A percentile compares a stretch with the other conserved stretches of the same genome.
phyloP scores from a whole-genome alignment of 192 early-diverging fungal species.

The Endogone sp. region DNA sequence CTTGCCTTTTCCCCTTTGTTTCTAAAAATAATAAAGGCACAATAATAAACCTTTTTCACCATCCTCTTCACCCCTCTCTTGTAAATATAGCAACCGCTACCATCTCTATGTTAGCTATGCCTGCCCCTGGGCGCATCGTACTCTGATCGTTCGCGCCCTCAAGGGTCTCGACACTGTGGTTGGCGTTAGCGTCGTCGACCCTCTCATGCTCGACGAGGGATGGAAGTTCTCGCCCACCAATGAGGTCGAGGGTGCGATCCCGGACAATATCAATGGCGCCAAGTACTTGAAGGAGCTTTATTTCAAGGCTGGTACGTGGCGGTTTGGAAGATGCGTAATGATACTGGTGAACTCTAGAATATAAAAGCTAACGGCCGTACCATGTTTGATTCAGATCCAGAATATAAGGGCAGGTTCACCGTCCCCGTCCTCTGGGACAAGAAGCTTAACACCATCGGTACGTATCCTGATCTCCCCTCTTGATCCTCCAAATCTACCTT shows the following conservation, averaged over 20 bases:
- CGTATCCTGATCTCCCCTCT: not conserved
- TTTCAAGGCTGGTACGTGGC: slow-evolving; percentile 68
- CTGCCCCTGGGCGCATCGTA: slow-evolving; percentile 84
- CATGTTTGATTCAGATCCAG: slow-evolving; percentile 13
- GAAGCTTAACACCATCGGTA: slow-evolving; percentile 81
- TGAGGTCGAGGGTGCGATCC: slow-evolving; percentile 72
- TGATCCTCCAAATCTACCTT: not conserved
- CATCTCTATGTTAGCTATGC: slow-evolving; percentile 71
- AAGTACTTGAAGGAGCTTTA: slow-evolving; percentile 84
- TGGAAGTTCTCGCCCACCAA: slow-evolving; percentile 75
- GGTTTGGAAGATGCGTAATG: too few species aligned
- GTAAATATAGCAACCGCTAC: slow-evolving; percentile 59
- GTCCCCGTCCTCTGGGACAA: slow-evolving; percentile 98
- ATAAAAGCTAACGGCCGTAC: too few species aligned
- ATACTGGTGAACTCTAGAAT: too few species aligned
- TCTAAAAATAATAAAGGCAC: too few species aligned
- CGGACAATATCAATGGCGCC: slow-evolving; percentile 71
- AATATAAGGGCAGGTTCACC: slow-evolving; percentile 61
- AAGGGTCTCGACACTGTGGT: slow-evolving; percentile 89
- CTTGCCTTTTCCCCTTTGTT: too few species aligned
- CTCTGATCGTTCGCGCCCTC: slow-evolving; percentile 79
- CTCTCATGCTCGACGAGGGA: slow-evolving; percentile 70
- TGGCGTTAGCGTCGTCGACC: slow-evolving; percentile 82
- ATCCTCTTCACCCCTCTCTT: not conserved
- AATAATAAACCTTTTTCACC: not conserved